phyloP scores from a whole-genome alignment of 2,329 filamentous ascomycete species.

The Scleromitrula shiraiana region DNA sequence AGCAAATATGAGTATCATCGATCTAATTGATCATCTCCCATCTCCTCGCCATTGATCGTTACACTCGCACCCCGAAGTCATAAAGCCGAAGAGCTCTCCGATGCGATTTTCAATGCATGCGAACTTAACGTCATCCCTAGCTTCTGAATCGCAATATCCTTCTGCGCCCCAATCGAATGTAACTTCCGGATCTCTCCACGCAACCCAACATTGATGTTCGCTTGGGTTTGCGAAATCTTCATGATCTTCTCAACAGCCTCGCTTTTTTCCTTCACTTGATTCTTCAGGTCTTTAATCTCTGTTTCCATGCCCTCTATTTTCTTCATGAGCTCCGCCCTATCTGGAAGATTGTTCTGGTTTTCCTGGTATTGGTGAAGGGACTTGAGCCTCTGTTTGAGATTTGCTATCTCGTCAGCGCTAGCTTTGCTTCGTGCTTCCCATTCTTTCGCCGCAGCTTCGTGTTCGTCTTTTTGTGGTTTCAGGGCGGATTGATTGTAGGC shows the following conservation, averaged over 20 bases:
- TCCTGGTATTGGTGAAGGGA: too few species aligned
- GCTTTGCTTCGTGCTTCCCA: too few species aligned
- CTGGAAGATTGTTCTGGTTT: too few species aligned
- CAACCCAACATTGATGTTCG: not conserved
- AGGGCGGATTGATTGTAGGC: not conserved
- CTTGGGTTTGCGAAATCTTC: not conserved
- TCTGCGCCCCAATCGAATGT: not conserved
- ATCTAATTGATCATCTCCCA: too few species aligned
- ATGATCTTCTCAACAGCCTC: not conserved
- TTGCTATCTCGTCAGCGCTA: too few species aligned
- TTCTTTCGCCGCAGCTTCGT: too few species aligned
- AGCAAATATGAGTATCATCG: too few species aligned
- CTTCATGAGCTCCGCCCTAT: not conserved
- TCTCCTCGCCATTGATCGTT: too few species aligned
- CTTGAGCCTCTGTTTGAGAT: too few species aligned
- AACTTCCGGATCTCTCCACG: not conserved
- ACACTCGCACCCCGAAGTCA: too few species aligned
- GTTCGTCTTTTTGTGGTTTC: too few species aligned
- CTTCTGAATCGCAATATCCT: not conserved
- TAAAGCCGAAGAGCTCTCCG: not conserved
- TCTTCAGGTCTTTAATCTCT: not conserved
- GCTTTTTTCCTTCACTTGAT: not conserved
- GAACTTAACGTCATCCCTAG: not conserved
- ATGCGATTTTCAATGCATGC: not conserved
- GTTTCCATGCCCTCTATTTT: not conserved